Percentiles rank a stretch among this genome's conserved stretches.
These are phyloP conservation scores for Ophiostoma sp. DNA, from an alignment of 2,329 filamentous ascomycete species.

Conservation along the genomic window DNA sequence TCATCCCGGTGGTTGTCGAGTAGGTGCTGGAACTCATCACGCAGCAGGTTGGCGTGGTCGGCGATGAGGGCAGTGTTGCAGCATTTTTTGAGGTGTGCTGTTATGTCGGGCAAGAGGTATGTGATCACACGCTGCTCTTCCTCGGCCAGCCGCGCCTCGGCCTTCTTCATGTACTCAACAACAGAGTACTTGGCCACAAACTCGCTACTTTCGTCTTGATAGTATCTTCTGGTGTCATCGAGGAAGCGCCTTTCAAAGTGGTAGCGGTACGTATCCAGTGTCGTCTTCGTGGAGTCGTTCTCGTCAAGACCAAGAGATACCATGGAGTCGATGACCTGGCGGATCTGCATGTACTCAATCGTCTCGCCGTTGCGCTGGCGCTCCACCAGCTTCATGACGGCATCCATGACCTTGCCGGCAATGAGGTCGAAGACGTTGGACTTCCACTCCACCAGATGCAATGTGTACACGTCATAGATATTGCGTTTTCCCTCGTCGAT, in stretches of 20 bases:
- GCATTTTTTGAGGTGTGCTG: constrained; percentile 71
- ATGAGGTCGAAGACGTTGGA: constrained; percentile 82
- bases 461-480: constrained; percentile 94
- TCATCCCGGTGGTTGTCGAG: constrained; percentile 92
- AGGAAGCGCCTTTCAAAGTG: constrained; percentile 94
- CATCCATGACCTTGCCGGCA: constrained; percentile 84
- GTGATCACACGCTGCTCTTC: constrained; percentile 90
- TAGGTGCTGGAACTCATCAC: constrained; percentile 92
- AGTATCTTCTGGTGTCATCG: constrained; percentile 75
- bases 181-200: constrained; percentile 96
- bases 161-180: constrained; percentile 99
- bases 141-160: constrained; percentile 79
- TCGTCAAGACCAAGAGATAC: constrained; percentile 93
- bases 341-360: constrained; percentile 94
- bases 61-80: constrained; percentile 88
- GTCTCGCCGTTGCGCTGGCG: constrained; percentile 97
- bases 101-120: constrained; percentile 88
- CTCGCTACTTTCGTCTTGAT: constrained; percentile 83
- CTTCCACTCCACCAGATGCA: constrained; percentile 94
- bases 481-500: constrained; percentile 99
- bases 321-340: constrained; percentile 93
- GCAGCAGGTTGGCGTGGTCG: constrained; percentile 75
- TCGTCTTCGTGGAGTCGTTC: constrained; percentile 85
- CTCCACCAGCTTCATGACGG: constrained; percentile 90
- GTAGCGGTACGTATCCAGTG: constrained; percentile 85